Evolutionary conservation across 2,329 filamentous ascomycete genomes (phyloP).

Genomic region (Xylaria sp.): DNA sequence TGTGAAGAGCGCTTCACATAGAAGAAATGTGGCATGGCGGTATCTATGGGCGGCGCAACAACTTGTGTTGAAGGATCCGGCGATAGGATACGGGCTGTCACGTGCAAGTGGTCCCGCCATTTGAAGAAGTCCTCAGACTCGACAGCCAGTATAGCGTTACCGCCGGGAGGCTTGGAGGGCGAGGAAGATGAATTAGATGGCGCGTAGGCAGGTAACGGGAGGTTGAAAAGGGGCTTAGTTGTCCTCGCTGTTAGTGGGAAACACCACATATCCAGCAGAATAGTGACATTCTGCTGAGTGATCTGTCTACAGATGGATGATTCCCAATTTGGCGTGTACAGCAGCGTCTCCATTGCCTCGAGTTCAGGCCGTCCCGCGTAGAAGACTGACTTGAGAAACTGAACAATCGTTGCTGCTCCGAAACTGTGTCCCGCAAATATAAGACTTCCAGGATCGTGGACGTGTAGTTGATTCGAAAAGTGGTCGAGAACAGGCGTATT

Average conservation of each 20-base stretch:
- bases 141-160: slow-evolving; percentile 73
- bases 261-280: slow-evolving; percentile 85
- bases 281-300: slow-evolving; percentile 71
- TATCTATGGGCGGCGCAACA: slow-evolving; percentile 53
- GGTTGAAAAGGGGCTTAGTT: slow-evolving; percentile 72
- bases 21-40: slow-evolving; percentile 71
- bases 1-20: slow-evolving; percentile 81
- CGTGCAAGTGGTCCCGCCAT: slow-evolving; percentile 77
- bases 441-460: slow-evolving; percentile 77
- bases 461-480: slow-evolving; percentile 71
- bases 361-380: slow-evolving; percentile 66
- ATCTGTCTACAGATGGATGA: slow-evolving; percentile 73
- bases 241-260: slow-evolving; percentile 74
- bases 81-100: slow-evolving; percentile 74
- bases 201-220: slow-evolving; percentile 77
- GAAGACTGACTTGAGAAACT: slow-evolving; percentile 83
- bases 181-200: slow-evolving; percentile 53
- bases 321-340: slow-evolving; percentile 68
- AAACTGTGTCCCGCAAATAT: slow-evolving; percentile 85
- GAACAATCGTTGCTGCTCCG: slow-evolving; percentile 77
- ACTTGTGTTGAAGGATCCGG: slow-evolving; percentile 60
- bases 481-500: slow-evolving; percentile 64
- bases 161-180: slow-evolving; percentile 54
- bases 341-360: slow-evolving; percentile 61
- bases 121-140: slow-evolving; percentile 82